A percentile compares a stretch with the other conserved stretches of the same genome.
Conservation (phyloP, 345 rosid genomes). For the Euphorbia lathyris region DNA sequence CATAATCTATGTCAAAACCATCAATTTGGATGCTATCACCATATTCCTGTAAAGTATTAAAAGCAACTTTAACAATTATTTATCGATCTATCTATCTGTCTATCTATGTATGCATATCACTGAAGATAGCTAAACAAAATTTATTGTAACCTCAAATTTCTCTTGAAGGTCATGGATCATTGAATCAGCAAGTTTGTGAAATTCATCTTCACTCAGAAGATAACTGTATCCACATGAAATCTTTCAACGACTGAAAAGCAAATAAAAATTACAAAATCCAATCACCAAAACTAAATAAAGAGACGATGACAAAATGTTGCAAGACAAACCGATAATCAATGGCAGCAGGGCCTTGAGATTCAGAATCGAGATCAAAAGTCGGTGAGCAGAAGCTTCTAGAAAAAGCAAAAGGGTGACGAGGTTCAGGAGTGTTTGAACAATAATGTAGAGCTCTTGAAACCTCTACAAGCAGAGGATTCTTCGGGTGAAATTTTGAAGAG, state of each 20-base stretch:
- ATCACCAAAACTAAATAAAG: neutral
- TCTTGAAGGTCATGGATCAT: slow-evolving; percentile 74
- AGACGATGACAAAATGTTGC: neutral
- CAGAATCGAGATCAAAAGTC: slow-evolving; percentile 17
- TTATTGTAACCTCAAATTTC: slow-evolving; percentile 60
- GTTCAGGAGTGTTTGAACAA: neutral
- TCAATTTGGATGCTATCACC: slow-evolving; percentile 72
- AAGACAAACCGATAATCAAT: slow-evolving; percentile 50
- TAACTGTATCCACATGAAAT: slow-evolving; percentile 51
- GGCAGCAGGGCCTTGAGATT: slow-evolving; percentile 43
- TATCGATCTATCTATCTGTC: no score
- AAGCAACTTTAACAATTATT: neutral
- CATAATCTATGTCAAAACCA: slow-evolving; percentile 89
- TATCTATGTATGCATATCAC: neutral
- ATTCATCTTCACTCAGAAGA: slow-evolving; percentile 80
- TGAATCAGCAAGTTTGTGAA: slow-evolving; percentile 68
- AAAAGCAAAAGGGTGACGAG: neutral
- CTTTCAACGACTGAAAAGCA: neutral
- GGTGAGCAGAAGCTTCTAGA: slow-evolving; percentile 52
- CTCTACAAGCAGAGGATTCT: neutral
- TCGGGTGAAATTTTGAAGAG: neutral
- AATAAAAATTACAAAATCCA: neutral
- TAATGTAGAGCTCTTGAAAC: neutral
- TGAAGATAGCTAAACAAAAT: no score
- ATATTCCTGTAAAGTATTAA: slow-evolving; percentile 54